Conservation (phyloP, 176 grass and related monocot genomes). For the Triticum aestivum region IWGSC_CS_RefSeq_v2.1 NC_057795.1:18646945-18647444, state of each 20-base stretch:
- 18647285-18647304: conserved; percentile 66
- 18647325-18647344: conserved; percentile 61
- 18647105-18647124: neutral
- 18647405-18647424: too few species aligned
- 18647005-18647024: conserved; percentile 35
- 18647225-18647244: neutral
- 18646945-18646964: neutral
- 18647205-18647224: conserved; percentile 32
- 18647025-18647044: conserved; percentile 54
- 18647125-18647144: neutral
- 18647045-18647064: conserved; percentile 56
- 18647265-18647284: conserved; percentile 64
- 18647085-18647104: neutral
- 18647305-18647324: conserved; percentile 61
- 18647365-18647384: neutral
- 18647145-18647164: conserved; percentile 64
- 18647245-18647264: neutral
- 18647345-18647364: conserved; percentile 42
- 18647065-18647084: conserved; percentile 28
- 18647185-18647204: conserved; percentile 36
- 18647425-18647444: too few species aligned
- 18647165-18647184: conserved; percentile 61
- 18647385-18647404: too few species aligned
- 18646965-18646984: conserved; percentile 39
- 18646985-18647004: conserved; percentile 13